A percentile compares a stretch with the other conserved stretches of the same genome.
phyloP scores from a whole-genome alignment of 768 basidiomycete species.

The Suillus subalutaceus region DNA sequence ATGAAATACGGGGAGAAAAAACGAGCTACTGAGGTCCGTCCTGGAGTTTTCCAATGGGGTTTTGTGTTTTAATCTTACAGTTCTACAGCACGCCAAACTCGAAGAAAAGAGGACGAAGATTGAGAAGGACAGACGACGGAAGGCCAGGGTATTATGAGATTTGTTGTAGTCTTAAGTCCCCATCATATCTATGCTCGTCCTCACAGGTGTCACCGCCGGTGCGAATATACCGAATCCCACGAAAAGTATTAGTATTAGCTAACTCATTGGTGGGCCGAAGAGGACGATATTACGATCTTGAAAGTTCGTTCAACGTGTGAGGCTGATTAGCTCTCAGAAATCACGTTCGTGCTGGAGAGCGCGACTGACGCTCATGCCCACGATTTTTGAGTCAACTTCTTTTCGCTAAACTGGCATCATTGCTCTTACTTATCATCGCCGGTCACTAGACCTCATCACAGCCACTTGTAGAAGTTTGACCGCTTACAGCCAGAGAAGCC shows the following conservation, averaged over 20 bases:
- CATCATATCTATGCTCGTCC: background rate
- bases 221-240: slow-evolving; percentile 2
- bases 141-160: slow-evolving; percentile 29
- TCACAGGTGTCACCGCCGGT: background rate
- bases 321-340: slow-evolving; percentile 2
- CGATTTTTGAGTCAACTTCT: background rate
- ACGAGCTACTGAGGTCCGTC: slow-evolving; percentile 75
- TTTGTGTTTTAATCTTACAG: slow-evolving; percentile 15
- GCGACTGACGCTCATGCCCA: slow-evolving; percentile 6
- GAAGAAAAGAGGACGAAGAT: slow-evolving; percentile 60
- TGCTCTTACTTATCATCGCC: background rate
- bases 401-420: slow-evolving; percentile 9
- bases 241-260: background rate
- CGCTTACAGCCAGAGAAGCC: background rate
- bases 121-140: slow-evolving; percentile 53
- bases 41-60: background rate
- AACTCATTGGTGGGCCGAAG: background rate
- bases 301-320: background rate
- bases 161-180: background rate
- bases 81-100: slow-evolving; percentile 57
- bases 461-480: slow-evolving; percentile 3
- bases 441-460: slow-evolving; percentile 6
- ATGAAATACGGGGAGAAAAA: slow-evolving; percentile 87
- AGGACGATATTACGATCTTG: background rate
- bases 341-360: background rate